These are phyloP conservation scores for Jasminum sambac DNA, from an alignment of 257 asterid genomes.

Conservation along the genomic window DNA sequence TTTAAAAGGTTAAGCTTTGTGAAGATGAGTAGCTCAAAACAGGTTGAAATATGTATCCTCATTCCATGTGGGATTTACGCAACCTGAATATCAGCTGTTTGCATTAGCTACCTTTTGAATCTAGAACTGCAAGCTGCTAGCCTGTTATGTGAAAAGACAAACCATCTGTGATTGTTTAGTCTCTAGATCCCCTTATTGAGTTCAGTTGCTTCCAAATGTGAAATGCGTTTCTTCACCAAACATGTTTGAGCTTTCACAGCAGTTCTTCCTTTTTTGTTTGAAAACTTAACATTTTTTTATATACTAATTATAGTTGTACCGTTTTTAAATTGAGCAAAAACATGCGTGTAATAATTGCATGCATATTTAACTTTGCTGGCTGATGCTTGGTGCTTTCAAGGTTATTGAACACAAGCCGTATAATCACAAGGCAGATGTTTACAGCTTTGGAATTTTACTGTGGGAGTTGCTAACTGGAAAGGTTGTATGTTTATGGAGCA, in stretches of 20 bases:
- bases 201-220: too few relatives aligned
- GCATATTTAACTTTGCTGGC: slow-evolving; percentile 3
- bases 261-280: neutral
- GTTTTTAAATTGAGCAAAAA: neutral
- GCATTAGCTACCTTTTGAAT: neutral
- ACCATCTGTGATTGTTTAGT: neutral
- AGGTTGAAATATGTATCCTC: too few relatives aligned
- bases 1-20: too few relatives aligned
- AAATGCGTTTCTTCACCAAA: neutral
- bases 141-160: neutral
- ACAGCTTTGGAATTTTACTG: slow-evolving; percentile 71
- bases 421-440: slow-evolving; percentile 80
- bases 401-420: slow-evolving; percentile 83
- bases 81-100: neutral
- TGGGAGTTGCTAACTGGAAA: slow-evolving; percentile 89
- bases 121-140: neutral
- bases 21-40: too few relatives aligned
- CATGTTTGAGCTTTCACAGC: neutral
- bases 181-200: neutral
- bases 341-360: neutral
- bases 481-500: slow-evolving; percentile 37
- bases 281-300: too few relatives aligned
- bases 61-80: too few relatives aligned
- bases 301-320: too few relatives aligned
- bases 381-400: slow-evolving; percentile 34